Percentiles rank a stretch among this genome's conserved stretches.
Conservation (phyloP, 2,329 filamentous ascomycete genomes). For the Alternaria sp. region DNA sequence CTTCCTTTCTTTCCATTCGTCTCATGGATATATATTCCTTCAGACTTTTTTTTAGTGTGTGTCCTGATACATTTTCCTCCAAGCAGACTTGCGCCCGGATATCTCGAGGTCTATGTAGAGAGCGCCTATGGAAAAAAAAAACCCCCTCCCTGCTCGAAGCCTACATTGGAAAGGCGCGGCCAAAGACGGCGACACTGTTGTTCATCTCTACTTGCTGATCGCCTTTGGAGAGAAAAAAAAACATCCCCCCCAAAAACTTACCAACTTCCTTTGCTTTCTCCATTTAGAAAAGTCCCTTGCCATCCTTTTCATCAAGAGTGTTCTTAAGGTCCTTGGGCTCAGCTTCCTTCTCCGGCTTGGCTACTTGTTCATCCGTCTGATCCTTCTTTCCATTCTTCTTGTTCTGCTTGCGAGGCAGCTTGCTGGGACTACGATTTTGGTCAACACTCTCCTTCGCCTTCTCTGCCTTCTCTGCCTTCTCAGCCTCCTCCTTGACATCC, state of each 20-base stretch:
- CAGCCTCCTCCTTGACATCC: constrained; percentile 15
- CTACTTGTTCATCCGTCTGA: constrained; percentile 23
- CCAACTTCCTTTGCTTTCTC: neutral
- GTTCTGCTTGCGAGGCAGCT: constrained; percentile 21
- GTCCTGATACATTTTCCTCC: neutral
- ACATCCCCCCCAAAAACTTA: no score
- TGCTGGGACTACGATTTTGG: constrained; percentile 6
- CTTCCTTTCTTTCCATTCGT: neutral
- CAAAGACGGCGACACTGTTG: constrained; percentile 1
- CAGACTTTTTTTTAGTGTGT: neutral
- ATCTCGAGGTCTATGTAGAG: constrained; percentile 2
- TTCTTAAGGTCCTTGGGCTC: constrained; percentile 42
- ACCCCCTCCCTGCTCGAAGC: neutral
- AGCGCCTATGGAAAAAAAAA: neutral
- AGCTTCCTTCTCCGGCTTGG: constrained; percentile 32
- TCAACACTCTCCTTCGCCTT: constrained; percentile 27
- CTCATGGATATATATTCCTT: neutral
- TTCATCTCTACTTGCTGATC: no score
- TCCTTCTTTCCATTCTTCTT: constrained; percentile 27
- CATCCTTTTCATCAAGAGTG: constrained; percentile 29
- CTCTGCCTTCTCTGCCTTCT: constrained; percentile 3
- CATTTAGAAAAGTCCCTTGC: constrained; percentile 31
- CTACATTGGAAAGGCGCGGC: neutral
- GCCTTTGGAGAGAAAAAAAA: neutral
- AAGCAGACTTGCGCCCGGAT: constrained; percentile 2